These are phyloP conservation scores for Grosmannia clavigera DNA, from an alignment of 2,329 filamentous ascomycete genomes.

Conservation along the genomic window DNA sequence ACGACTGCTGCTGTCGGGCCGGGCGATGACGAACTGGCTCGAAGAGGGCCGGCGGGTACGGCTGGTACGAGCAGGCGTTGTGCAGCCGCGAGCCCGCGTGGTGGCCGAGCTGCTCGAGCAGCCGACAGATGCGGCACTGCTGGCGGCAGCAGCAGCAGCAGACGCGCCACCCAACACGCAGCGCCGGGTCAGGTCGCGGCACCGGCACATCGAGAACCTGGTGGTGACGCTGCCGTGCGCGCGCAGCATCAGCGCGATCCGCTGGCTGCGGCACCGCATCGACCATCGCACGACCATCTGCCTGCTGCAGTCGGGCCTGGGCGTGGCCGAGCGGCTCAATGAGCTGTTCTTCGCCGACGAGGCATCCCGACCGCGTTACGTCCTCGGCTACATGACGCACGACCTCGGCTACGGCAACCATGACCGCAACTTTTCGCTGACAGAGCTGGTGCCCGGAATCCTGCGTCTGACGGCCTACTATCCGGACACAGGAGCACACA, in stretches of 20 bases:
- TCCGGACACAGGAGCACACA: background rate
- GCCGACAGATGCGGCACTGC: background rate
- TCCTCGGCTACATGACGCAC: constrained; percentile 52
- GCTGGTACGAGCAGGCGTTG: constrained; percentile 1
- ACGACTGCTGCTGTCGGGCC: constrained; percentile 16
- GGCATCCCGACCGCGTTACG: constrained; percentile 56
- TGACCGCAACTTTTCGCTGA: constrained; percentile 7
- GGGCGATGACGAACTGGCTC: constrained; percentile 15
- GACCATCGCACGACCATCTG: constrained; percentile 22
- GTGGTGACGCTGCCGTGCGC: constrained; percentile 20
- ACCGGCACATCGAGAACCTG: constrained; percentile 16
- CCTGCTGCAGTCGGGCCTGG: constrained; percentile 44
- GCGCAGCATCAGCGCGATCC: constrained; percentile 15
- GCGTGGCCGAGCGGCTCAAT: constrained; percentile 69
- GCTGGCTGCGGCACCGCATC: constrained; percentile 17
- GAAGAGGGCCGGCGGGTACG: constrained; percentile 10
- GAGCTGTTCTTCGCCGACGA: constrained; percentile 56
- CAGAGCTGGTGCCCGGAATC: constrained; percentile 20
- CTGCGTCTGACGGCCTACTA: constrained; percentile 21
- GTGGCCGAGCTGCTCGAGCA: constrained; percentile 14
- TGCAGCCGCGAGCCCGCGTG: constrained; percentile 6
- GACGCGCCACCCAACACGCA: too few species aligned
- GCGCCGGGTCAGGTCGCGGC: background rate
- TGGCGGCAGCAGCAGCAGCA: background rate
- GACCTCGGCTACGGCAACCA: constrained; percentile 23